These are phyloP conservation scores for Eimeria falciformis DNA, from an alignment of 169 alveolate species.

Conservation along the genomic window DNA sequence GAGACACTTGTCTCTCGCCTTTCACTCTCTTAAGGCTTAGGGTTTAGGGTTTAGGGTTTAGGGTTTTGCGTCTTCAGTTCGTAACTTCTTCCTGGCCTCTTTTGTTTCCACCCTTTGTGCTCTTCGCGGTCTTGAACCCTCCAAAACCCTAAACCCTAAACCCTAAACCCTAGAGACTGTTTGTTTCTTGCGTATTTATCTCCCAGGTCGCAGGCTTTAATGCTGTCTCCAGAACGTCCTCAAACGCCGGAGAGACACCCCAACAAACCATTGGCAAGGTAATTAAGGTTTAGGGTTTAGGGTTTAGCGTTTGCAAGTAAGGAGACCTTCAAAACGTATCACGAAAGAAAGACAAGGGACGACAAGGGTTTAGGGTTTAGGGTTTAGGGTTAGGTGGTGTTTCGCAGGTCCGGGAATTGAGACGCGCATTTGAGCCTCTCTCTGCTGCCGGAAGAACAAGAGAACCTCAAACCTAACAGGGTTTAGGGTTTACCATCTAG, in stretches of 20 bases:
- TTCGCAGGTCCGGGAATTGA: constrained; percentile 93
- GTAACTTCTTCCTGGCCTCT: background rate
- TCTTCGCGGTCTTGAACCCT: background rate
- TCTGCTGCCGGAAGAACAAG: constrained; percentile 52
- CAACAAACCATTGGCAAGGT: background rate
- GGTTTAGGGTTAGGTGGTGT: constrained; percentile 32
- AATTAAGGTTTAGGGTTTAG: background rate
- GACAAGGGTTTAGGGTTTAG: background rate
- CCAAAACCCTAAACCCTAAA: constrained; percentile 77
- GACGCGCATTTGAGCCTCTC: constrained; percentile 87
- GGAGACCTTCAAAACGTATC: background rate
- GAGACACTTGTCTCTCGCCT: background rate
- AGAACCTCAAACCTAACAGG: background rate
- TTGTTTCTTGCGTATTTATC: background rate
- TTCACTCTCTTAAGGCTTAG: no score
- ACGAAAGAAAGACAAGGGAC: background rate
- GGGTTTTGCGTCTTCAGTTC: background rate
- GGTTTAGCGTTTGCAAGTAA: background rate
- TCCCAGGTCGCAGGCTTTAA: background rate
- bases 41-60: no score
- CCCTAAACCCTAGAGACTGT: background rate
- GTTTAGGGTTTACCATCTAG: background rate
- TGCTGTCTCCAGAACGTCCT: background rate
- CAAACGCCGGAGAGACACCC: background rate
- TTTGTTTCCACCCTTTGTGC: background rate